Evolutionary conservation across 371 early-diverging fungal species (phyloP), one percentile per base, ranked within the genome.

Genomic region (Lichtheimia ramosa): DNA sequence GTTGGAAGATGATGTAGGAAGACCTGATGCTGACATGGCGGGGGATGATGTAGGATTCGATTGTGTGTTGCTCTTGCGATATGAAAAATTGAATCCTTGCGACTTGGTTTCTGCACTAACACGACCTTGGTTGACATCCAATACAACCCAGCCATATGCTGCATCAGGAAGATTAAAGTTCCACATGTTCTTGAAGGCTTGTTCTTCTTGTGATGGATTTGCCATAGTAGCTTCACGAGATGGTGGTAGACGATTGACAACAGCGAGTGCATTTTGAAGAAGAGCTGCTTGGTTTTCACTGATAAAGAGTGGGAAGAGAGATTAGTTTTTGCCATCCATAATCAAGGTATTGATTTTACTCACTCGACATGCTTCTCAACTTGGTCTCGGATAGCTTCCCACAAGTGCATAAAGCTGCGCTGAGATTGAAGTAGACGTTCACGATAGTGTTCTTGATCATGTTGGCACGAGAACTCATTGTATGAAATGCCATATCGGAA

Each of bases 401-500:
- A 87, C 54, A 85, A 67, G 3, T 80, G 77, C 77, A 83, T 66
- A 59, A 85, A 84, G 49, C 69, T 71, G 59, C 77, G 79, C 48
- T 83, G 84, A n/a, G 86, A 77, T 52, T 79, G 75, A 48, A 76
- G 61, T 23, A 87, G 51, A 54, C 84, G 76, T 27, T 79, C 70
- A n/a, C 84, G 70, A 66, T 83, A 87, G 54, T 79, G 75, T 43
- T 84, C 86, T 59, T 83, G 83, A 27, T 84, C 84, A 16, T 76
- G 76, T 51, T 84, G 86, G 48, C 85, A 84, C 18, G 86, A 73
- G 73, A 83, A 85, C 55, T 85, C 88, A 48, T 85, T 87, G 62
- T 85, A 87, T 18, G 84, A 82, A 64, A 85, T 83, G n/a, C 82
- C 83, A 50, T 87, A 87, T 28, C 88, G 84, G 72, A 85, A 85